These are phyloP conservation scores for Haematococcus sp. DNA, from an alignment of 139 green algal genomes.

Conservation along the genomic window DNA sequence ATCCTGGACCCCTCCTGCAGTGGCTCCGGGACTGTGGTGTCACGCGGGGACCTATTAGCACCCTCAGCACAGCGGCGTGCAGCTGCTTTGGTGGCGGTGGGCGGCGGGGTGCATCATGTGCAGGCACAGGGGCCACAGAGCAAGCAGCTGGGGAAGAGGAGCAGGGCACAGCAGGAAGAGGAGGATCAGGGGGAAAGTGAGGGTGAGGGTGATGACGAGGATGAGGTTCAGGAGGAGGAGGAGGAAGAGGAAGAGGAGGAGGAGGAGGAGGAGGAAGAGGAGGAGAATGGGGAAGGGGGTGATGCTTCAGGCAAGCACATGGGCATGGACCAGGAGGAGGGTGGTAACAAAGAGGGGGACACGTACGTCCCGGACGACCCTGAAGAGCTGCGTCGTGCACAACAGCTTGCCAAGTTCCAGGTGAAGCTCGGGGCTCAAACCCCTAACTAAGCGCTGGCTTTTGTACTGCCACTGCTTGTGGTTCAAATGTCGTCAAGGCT, in stretches of 20 bases:
- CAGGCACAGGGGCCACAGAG: background rate
- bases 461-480: too few relatives aligned
- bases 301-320: background rate
- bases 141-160: background rate
- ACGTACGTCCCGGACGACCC: background rate
- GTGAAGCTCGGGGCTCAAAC: too few relatives aligned
- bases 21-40: conserved; percentile 5
- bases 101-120: background rate
- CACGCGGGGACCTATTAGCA: background rate
- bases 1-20: conserved; percentile 74
- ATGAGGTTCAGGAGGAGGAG: background rate
- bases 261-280: background rate
- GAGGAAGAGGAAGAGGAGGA: background rate
- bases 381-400: background rate
- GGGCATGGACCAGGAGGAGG: background rate
- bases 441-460: too few relatives aligned
- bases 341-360: background rate
- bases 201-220: background rate
- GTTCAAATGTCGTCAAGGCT: too few relatives aligned
- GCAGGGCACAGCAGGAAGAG: background rate
- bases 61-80: too few relatives aligned
- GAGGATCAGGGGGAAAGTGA: background rate
- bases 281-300: background rate
- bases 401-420: conserved; percentile 54
- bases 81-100: background rate